Evolutionary conservation across 2,329 filamentous ascomycete genomes (phyloP).

Genomic region (Alternaria postmessia): DNA sequence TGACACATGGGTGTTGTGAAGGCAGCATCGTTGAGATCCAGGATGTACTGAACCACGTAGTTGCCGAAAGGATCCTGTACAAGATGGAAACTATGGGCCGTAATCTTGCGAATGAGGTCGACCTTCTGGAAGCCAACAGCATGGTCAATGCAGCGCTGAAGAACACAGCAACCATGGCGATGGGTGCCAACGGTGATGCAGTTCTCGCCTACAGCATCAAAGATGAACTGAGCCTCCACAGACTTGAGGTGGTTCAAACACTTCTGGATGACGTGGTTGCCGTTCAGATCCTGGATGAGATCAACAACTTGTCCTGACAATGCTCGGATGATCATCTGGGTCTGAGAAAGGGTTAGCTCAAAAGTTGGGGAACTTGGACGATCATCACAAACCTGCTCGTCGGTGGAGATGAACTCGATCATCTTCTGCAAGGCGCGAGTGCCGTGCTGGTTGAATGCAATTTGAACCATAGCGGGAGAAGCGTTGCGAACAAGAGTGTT

Average conservation of each 20-base stretch:
- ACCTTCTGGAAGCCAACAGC: conserved; percentile 89
- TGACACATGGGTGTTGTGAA: conserved; percentile 90
- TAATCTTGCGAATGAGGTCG: conserved; percentile 86
- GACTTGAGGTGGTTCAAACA: conserved; percentile 93
- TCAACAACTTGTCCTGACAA: conserved; percentile 86
- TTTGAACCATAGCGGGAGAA: conserved; percentile 84
- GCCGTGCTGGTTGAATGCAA: conserved; percentile 96
- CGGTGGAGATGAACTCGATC: conserved; percentile 94
- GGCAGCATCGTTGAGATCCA: conserved; percentile 85
- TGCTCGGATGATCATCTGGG: conserved; percentile 85
- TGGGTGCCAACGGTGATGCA: conserved; percentile 95
- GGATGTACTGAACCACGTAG: conserved; percentile 97
- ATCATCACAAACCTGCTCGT: conserved; percentile 66
- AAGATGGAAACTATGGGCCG: conserved; percentile 82
- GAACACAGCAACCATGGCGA: conserved; percentile 95
- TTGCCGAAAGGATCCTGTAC: conserved; percentile 98
- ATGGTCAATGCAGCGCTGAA: conserved; percentile 98
- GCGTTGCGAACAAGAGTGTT: conserved; percentile 92
- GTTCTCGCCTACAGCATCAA: conserved; percentile 86
- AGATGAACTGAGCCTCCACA: conserved; percentile 92
- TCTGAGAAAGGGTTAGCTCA: conserved; percentile 49
- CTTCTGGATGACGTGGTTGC: conserved; percentile 99
- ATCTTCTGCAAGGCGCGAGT: conserved; percentile 98
- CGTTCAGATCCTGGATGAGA: conserved; percentile 95
- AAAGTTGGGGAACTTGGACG: background rate